These are phyloP conservation scores for Debaryomyces prosopidis DNA, from an alignment of 805 yeast genomes.

Conservation along the genomic window DNA sequence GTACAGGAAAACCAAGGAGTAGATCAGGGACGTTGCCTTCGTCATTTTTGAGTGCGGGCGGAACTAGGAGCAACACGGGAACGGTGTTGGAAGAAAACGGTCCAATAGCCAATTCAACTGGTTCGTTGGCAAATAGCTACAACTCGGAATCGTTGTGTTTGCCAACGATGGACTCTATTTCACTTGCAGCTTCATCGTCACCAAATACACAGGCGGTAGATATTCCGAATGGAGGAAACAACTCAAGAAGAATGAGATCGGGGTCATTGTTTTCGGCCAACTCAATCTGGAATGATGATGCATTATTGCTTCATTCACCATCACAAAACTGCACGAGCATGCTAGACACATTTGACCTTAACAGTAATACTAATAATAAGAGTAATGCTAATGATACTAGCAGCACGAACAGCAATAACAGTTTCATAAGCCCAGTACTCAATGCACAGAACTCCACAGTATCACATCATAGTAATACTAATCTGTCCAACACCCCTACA, in stretches of 20 bases:
- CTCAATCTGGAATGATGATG: conserved; percentile 62
- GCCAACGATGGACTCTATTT: conserved; percentile 17
- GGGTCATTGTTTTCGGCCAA: conserved; percentile 51
- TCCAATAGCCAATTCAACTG: conserved; percentile 13
- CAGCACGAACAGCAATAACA: conserved; percentile 5
- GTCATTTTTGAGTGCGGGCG: conserved; percentile 33
- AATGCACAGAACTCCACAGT: conserved; percentile 10
- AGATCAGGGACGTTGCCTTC: conserved; percentile 83
- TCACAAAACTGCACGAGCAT: conserved; percentile 11
- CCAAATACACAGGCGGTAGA: conserved; percentile 19
- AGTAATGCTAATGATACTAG: conserved; percentile 6
- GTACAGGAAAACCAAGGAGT: conserved; percentile 48
- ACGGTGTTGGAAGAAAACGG: not conserved
- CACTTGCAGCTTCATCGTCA: conserved; percentile 17
- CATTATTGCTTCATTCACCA: conserved; percentile 17
- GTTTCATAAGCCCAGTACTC: conserved; percentile 15
- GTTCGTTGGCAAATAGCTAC: conserved; percentile 17
- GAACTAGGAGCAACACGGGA: conserved; percentile 1
- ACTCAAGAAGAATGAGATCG: conserved; percentile 49
- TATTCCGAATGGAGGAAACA: conserved; percentile 15
- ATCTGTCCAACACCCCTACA: conserved; percentile 11
- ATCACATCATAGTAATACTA: conserved; percentile 9
- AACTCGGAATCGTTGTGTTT: conserved; percentile 10
- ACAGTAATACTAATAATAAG: conserved; percentile 9
- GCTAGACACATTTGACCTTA: conserved; percentile 14